Evolutionary conservation across 305 asterid genomes (phyloP), one percentile per base, ranked within the genome.

Genomic region (Rubia balearica): DNA sequence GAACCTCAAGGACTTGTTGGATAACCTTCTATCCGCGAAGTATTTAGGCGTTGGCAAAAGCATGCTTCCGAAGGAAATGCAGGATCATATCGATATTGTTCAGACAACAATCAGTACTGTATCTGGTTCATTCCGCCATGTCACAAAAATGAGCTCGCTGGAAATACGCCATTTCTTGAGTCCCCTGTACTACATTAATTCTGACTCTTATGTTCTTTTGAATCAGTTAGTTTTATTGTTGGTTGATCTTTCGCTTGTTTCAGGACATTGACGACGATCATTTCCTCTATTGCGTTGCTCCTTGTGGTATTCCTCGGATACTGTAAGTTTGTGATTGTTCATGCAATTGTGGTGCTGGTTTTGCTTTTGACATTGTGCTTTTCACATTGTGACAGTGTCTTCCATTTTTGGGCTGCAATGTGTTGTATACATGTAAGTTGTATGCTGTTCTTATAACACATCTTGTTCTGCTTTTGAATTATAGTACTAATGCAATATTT

Each of bases 271-370:
- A 2, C 64, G 9, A 53, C 79, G 27, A 71, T 78, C 61, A 61
- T 33, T 46, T 67, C 76, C 30, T 72, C 83, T 21, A 40, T 70
- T 22, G 59, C 48, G 22, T 40, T 81, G 69, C 76, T 81, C 40
- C 41, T 71, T 19, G 22, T 78, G 69, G 78, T 79, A 41, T n/a
- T 78, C 73, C 65, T 76, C 45, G 85, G 85, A 59, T 73, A 76
- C 51, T 38, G 85, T 81, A 65, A 73, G 83, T 41, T 27, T 16
- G 36, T 46, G 24, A n/a, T 4, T 45, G 45, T 12, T 61, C 45
- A 41, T 65, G n/a, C 12, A 38, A 13, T 6, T 14, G 22, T 13
- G 19, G 22, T 64, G 0, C 8, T 64, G 21, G 16, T 22, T 6
- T 22, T 4, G 12, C 19, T 8, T 33, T 19, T 70, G 36, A 41